phyloP scores from a whole-genome alignment of 2,329 filamentous ascomycete species.

The Curvularia hawaiiensis region DNA sequence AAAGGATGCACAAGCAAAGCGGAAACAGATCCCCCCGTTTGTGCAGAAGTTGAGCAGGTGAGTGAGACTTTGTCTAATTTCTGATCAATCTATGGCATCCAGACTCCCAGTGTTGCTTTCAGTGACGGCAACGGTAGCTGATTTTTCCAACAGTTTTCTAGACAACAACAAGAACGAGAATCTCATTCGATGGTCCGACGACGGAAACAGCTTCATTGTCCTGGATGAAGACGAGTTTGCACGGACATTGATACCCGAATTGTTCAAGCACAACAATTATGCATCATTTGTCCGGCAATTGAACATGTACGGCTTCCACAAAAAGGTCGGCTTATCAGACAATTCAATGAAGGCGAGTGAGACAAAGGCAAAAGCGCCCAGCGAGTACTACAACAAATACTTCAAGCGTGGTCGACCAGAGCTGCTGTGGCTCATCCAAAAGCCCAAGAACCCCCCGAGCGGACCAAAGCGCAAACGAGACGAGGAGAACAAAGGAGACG shows the following conservation, averaged over 20 bases:
- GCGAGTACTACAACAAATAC: constrained; percentile 97
- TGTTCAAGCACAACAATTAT: constrained; percentile 82
- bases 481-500: constrained; percentile 71
- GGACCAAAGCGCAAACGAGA: constrained; percentile 55
- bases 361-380: constrained; percentile 95
- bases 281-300: constrained; percentile 77
- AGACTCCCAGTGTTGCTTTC: not conserved
- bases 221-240: constrained; percentile 92
- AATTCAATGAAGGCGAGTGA: constrained; percentile 98
- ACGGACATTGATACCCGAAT: constrained; percentile 72
- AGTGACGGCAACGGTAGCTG: constrained; percentile 10
- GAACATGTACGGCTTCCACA: constrained; percentile 63
- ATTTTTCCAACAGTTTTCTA: constrained; percentile 72
- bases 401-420: constrained; percentile 94
- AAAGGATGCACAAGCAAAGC: constrained; percentile 83
- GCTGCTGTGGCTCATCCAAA: constrained; percentile 93
- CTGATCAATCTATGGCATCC: not conserved
- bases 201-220: constrained; percentile 95
- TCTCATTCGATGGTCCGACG: constrained; percentile 94
- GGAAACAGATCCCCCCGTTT: constrained; percentile 96
- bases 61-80: constrained; percentile 39
- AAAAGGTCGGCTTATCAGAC: constrained; percentile 75
- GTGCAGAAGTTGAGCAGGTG: constrained; percentile 98
- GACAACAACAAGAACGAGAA: constrained; percentile 93
- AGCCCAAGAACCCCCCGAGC: constrained; percentile 74